Evolutionary conservation across 495 filamentous ascomycete species (phyloP), one percentile per base, ranked within the genome.

Genomic region (Aspergillus indologenus): DNA sequence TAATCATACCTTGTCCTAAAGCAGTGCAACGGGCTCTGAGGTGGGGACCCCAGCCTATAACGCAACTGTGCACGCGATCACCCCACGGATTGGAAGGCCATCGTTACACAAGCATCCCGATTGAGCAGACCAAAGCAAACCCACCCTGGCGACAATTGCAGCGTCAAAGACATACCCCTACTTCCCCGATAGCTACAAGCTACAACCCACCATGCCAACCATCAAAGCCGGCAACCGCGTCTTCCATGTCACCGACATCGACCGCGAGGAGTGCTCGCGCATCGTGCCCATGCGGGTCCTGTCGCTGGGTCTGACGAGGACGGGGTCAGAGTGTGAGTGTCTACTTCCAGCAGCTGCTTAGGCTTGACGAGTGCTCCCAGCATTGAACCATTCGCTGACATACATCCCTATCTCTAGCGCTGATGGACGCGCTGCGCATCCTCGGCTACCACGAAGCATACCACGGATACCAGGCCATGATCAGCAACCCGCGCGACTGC

Each of bases 361-460:
- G 9, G 26, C 26, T 29, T 4, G 26, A 29, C 26, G 3, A 29
- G 26, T 40, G 26, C 26, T 29, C 9, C 26, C 26, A 29, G 26
- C 2, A 40, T 40, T 11, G 7, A 40, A 2, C 2, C 34, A 40
- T 6, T 2, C 12, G 12, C 34, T 40, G 34, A 24, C 6, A 21
- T n/a, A 50, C 15, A 50, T 23, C 7, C 40, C n/a, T n/a, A n/a
- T n/a, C n/a, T n/a, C n/a, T n/a, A 55, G 53, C 53, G 44, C 15
- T 55, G 31, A 44, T 43, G 17, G 40, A 44, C 11, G 53, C 53
- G 15, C 40, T 55, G 11, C 31, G 40, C 23, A 43, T 22, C 18
- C 40, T 55, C 3, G 53, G 53, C 24, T 55, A 55, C 20, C 2
- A 55, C 44, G 53, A 45, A 17, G 53, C 40, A 6, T 55, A 55